Evolutionary conservation across 352 stramenopile species (phyloP).

Genomic region (Aphanomyces stellatus): DNA sequence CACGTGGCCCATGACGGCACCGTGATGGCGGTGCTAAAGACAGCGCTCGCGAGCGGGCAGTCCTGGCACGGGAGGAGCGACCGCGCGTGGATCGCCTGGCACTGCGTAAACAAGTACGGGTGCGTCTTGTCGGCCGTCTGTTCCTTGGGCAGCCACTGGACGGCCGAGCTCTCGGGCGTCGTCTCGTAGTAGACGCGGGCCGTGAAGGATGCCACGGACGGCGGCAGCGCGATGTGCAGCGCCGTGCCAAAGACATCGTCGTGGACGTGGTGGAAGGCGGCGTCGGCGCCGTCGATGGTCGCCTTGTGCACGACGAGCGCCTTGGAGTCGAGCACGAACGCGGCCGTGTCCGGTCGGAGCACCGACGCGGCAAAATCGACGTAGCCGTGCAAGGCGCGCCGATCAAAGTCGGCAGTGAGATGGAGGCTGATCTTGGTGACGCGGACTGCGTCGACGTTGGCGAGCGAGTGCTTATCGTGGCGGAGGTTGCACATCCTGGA

Average conservation of each 20-base stretch:
- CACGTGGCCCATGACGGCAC: slow-evolving; percentile 88
- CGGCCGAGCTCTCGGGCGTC: slow-evolving; percentile 49
- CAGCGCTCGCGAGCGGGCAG: slow-evolving; percentile 89
- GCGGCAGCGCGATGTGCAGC: slow-evolving; percentile 51
- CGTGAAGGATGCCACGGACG: slow-evolving; percentile 29
- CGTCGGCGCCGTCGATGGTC: not conserved
- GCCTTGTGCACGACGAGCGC: not conserved
- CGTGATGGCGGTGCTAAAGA: slow-evolving; percentile 87
- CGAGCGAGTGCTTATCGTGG: slow-evolving; percentile 5
- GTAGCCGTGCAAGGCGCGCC: slow-evolving; percentile 6
- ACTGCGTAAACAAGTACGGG: slow-evolving; percentile 94
- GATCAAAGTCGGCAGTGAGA: slow-evolving; percentile 12
- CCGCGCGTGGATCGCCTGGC: slow-evolving; percentile 92
- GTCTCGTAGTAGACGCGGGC: slow-evolving; percentile 78
- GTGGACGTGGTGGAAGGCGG: not conserved
- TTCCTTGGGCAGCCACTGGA: slow-evolving; percentile 89
- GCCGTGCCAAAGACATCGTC: slow-evolving; percentile 58
- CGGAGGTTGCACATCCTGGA: not conserved
- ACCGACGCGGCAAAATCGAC: not conserved
- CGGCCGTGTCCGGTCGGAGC: not conserved
- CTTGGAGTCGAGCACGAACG: slow-evolving; percentile 1
- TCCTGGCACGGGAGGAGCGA: slow-evolving; percentile 95
- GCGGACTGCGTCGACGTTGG: slow-evolving; percentile 2
- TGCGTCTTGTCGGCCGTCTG: slow-evolving; percentile 91
- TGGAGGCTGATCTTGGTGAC: not conserved